phyloP scores from a whole-genome alignment of 2,329 filamentous ascomycete genomes.

The Aureobasidium sp. region DNA sequence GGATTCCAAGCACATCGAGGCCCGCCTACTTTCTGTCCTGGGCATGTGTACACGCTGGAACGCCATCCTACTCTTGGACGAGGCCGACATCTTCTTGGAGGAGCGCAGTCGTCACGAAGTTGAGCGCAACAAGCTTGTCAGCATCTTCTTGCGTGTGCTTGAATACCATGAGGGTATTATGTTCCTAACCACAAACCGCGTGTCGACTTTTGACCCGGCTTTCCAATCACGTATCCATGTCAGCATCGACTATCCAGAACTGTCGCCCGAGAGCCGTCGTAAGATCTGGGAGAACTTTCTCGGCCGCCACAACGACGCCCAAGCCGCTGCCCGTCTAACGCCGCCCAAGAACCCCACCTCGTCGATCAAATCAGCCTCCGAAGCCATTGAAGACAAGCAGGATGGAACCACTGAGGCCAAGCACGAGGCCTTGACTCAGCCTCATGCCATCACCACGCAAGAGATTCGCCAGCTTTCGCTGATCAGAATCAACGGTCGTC shows the following conservation, averaged over 20 bases:
- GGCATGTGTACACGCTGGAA: slow-evolving; percentile 44
- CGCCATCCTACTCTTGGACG: slow-evolving; percentile 43
- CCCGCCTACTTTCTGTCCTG: slow-evolving; percentile 37
- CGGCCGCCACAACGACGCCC: slow-evolving; percentile 21
- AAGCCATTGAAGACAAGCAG: not conserved
- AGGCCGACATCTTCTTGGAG: slow-evolving; percentile 40
- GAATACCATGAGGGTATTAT: slow-evolving; percentile 36
- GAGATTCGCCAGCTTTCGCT: slow-evolving; percentile 26
- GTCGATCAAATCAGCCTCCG: slow-evolving; percentile 17
- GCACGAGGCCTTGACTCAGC: slow-evolving; percentile 18
- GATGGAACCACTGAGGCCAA: not conserved
- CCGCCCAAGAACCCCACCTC: slow-evolving; percentile 18
- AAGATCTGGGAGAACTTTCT: slow-evolving; percentile 41
- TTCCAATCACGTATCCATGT: slow-evolving; percentile 42
- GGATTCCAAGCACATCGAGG: slow-evolving; percentile 35
- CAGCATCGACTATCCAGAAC: slow-evolving; percentile 34
- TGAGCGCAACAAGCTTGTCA: slow-evolving; percentile 39
- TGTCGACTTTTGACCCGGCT: slow-evolving; percentile 36
- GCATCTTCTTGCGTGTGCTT: slow-evolving; percentile 32
- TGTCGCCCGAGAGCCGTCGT: slow-evolving; percentile 29
- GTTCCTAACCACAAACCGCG: slow-evolving; percentile 40
- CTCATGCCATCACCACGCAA: slow-evolving; percentile 24
- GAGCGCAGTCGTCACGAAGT: slow-evolving; percentile 34
- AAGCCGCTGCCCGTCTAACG: slow-evolving; percentile 18
- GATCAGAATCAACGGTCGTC: slow-evolving; percentile 31